A percentile compares a stretch with the other conserved stretches of the same genome.
Evolutionary conservation across 495 filamentous ascomycete genomes (phyloP).

Genomic region (Penicillium psychrofluorescens): DNA sequence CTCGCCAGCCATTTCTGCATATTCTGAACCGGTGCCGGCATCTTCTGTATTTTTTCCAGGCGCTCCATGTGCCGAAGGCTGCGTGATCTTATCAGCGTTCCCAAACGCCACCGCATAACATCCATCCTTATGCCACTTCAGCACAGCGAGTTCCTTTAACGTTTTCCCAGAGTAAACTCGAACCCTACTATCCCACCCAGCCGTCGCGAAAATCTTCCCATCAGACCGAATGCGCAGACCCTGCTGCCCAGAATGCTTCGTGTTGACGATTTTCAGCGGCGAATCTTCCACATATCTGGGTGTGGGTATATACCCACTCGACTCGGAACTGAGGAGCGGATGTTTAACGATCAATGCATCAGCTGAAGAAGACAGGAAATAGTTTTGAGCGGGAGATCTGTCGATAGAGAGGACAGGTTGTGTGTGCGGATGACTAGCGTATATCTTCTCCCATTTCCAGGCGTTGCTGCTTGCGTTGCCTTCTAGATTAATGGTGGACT

Average conservation of each 20-base stretch:
- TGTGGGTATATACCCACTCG: constrained; percentile 4
- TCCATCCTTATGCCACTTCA: constrained; percentile 92
- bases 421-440: constrained; percentile 60
- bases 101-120: constrained; percentile 85
- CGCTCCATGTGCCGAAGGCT: neutral
- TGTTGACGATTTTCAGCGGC: constrained; percentile 57
- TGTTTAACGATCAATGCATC: constrained; percentile 63
- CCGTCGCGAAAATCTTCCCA: constrained; percentile 78
- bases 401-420: constrained; percentile 84
- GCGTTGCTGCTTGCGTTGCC: constrained; percentile 1
- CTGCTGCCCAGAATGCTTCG: constrained; percentile 88
- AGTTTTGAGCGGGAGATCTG: constrained; percentile 46
- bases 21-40: no score
- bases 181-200: constrained; percentile 81
- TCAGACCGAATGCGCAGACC: constrained; percentile 70
- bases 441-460: constrained; percentile 56
- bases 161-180: constrained; percentile 76
- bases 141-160: constrained; percentile 82
- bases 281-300: constrained; percentile 15
- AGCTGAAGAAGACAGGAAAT: constrained; percentile 76
- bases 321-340: constrained; percentile 36
- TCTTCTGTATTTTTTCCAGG: no score
- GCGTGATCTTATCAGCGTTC: constrained; percentile 17
- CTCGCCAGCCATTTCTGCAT: neutral
- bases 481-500: constrained; percentile 2